These are phyloP conservation scores for Phallus indusiatus DNA, from an alignment of 768 basidiomycete genomes.

Conservation along the genomic window DNA sequence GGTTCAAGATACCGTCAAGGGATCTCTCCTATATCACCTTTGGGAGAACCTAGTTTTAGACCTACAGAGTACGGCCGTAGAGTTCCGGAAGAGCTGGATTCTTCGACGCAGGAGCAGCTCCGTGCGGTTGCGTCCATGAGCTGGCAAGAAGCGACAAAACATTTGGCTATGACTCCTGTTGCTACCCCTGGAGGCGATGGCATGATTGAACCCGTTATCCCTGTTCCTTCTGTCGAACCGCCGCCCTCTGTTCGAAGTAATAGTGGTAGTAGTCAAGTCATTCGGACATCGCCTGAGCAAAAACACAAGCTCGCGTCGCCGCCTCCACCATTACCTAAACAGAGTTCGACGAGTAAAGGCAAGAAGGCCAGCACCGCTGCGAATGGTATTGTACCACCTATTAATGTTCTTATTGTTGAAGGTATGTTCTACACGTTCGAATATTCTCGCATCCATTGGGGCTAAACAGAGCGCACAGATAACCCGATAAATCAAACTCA, in stretches of 20 bases:
- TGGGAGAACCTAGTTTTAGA: not conserved
- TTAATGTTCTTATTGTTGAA: slow-evolving; percentile 96
- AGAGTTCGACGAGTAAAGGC: slow-evolving; percentile 16
- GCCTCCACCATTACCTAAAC: slow-evolving; percentile 20
- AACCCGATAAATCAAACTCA: slow-evolving; percentile 99
- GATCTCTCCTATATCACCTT: not conserved
- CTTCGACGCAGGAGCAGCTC: not conserved
- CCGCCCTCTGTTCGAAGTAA: slow-evolving; percentile 21
- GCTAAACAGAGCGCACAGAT: slow-evolving; percentile 39
- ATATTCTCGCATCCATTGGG: not conserved
- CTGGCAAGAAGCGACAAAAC: not conserved
- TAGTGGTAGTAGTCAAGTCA: slow-evolving; percentile 18
- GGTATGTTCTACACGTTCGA: slow-evolving; percentile 40
- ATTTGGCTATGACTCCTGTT: slow-evolving; percentile 22
- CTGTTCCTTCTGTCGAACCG: slow-evolving; percentile 19
- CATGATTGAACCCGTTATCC: slow-evolving; percentile 20
- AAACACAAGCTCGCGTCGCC: slow-evolving; percentile 23
- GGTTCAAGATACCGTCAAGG: not conserved
- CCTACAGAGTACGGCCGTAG: not conserved
- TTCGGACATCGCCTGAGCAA: not conserved
- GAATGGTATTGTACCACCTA: slow-evolving; percentile 82
- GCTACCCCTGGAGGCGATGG: slow-evolving; percentile 23
- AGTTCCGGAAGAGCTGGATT: not conserved
- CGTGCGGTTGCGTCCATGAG: not conserved
- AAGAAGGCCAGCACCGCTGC: slow-evolving; percentile 50